Evolutionary conservation across 2,329 filamentous ascomycete genomes (phyloP), one percentile per base, ranked within the genome.

Genomic region (Ascochyta koolunga): DNA sequence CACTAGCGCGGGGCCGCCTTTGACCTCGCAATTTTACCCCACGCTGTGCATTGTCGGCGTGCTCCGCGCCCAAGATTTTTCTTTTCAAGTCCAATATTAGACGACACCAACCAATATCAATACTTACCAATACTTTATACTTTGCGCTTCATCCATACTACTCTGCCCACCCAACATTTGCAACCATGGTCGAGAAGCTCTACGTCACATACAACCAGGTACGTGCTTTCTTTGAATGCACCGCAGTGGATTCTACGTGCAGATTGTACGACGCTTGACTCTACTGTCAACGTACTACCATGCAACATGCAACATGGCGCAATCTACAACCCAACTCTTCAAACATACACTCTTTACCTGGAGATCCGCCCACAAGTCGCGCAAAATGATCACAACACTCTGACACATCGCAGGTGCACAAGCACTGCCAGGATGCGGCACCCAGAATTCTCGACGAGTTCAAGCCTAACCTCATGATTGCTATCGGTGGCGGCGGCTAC

Each of bases 401-500:
- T 24, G 4, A 42, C 21, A 22, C 29, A 37, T 2, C 38, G 61
- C 70, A 98, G 93, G 89, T 99, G 72, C 95, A 99, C 86, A 96
- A 96, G 79, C 86, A 98, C 74, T 99, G 95, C 83, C 90, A 97
- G 79, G 83, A 89, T 73, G 87, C 91, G 16, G 95, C 93, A 33
- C 83, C 86, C 61, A 81, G 82, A 67, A 96, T 98, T 75, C 87
- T 99, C 68, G 81, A 87, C 73, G 86, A 90, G 15, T 92, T 96
- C 83, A 84, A 91, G 74, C 95, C 95, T 33, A 91, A 96, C 77
- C 89, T 99, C 67, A 96, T 99, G 84, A 96, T 99, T 77, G 95
- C 95, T 74, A 98, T 98, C 76, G 95, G 95, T 68, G 95, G 95
- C 62, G 95, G 95, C 69, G 95, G 95, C 70, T 99, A 97, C 78